Evolutionary conservation across 805 yeast genomes (phyloP).

Genomic region (Ogataea nonfermentans): DNA sequence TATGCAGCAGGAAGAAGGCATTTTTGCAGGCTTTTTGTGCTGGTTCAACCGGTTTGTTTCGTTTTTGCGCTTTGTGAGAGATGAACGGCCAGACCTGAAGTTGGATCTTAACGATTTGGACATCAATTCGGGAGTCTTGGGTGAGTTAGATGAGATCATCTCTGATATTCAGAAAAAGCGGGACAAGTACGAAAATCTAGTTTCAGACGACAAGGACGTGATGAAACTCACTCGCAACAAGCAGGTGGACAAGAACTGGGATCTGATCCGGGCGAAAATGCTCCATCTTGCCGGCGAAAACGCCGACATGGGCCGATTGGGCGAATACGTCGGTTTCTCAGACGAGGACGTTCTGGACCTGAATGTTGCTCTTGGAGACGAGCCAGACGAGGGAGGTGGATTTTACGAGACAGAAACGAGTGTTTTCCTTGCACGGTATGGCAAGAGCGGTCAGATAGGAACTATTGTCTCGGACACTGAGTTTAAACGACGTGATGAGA

Average conservation of each 20-base stretch:
- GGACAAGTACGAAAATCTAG: constrained; percentile 34
- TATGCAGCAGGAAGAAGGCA: constrained; percentile 36
- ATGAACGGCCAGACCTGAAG: constrained; percentile 37
- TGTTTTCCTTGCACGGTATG: constrained; percentile 19
- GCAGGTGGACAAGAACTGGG: constrained; percentile 41
- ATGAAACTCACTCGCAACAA: constrained; percentile 24
- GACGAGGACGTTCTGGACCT: constrained; percentile 44
- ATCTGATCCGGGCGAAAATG: constrained; percentile 36
- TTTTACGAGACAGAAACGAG: constrained; percentile 8
- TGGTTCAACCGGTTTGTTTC: constrained; percentile 73
- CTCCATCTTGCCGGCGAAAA: constrained; percentile 4
- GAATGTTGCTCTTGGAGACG: constrained; percentile 32
- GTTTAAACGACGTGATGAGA: constrained; percentile 23
- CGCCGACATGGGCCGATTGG: constrained; percentile 5
- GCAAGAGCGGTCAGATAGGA: constrained; percentile 9
- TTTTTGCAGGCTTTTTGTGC: constrained; percentile 66
- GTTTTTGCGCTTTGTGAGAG: constrained; percentile 62
- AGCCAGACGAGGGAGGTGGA: constrained; percentile 11
- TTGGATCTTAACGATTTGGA: constrained; percentile 44
- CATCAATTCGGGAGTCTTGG: constrained; percentile 34
- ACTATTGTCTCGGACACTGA: constrained; percentile 17
- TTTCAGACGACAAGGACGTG: constrained; percentile 21
- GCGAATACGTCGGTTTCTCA: constrained; percentile 37
- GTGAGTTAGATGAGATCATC: constrained; percentile 42
- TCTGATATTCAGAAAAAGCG: constrained; percentile 38